phyloP scores from a whole-genome alignment of 2,329 filamentous ascomycete species.

The Lojkania enalia region DNA sequence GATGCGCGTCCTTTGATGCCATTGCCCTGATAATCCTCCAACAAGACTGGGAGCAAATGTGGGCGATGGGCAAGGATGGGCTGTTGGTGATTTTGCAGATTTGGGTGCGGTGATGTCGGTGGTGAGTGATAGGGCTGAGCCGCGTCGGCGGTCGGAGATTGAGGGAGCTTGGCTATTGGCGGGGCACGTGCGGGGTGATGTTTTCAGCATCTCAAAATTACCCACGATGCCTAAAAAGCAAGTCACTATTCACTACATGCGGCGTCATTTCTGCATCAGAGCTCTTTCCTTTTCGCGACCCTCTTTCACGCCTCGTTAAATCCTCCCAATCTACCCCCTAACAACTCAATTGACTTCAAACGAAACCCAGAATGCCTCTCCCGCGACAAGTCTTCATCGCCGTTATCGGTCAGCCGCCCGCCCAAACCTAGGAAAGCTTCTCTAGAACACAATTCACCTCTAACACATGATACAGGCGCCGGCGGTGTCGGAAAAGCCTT shows the following conservation, averaged over 20 bases:
- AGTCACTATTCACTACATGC: not conserved
- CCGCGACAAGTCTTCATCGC: slow-evolving; percentile 52
- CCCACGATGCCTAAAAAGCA: slow-evolving; percentile 6
- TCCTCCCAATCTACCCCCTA: not conserved
- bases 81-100: not conserved
- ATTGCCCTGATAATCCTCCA: too few relatives aligned
- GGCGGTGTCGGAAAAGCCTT: slow-evolving; percentile 94
- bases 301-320: not conserved
- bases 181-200: slow-evolving; percentile 29
- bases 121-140: too few relatives aligned
- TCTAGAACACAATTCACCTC: too few relatives aligned
- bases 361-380: slow-evolving; percentile 42
- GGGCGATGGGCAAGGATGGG: not conserved
- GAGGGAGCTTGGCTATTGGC: slow-evolving; percentile 19
- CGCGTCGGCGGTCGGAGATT: slow-evolving; percentile 22
- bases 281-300: slow-evolving; percentile 7
- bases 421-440: too few relatives aligned
- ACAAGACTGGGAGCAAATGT: slow-evolving; percentile 8
- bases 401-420: slow-evolving; percentile 45
- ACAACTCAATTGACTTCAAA: not conserved
- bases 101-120: slow-evolving; percentile 13
- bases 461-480: slow-evolving; percentile 62
- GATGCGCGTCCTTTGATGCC: slow-evolving; percentile 58
- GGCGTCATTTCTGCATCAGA: not conserved
- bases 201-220: slow-evolving; percentile 3